Evolutionary conservation across 306 rosid genomes (phyloP), one percentile per base, ranked within the genome.

Genomic region (Cicer chorassanicum): DNA sequence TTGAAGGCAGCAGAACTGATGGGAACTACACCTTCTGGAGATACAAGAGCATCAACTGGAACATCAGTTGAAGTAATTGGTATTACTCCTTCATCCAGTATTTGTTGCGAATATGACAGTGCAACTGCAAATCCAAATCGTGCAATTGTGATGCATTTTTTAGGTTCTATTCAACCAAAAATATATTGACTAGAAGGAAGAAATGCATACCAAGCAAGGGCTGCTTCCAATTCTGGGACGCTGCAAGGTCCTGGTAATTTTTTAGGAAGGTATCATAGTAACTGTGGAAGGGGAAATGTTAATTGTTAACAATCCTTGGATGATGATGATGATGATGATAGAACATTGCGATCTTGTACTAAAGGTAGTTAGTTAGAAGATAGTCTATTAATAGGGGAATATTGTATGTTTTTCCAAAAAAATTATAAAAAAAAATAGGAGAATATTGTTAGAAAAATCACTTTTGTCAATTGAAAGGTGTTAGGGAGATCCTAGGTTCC

Each of bases 181-280:
- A 36, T 19, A 62, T 43, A 60, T 70, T 6, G 56, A 36, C 55
- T 38, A 65, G 29, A 45, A 73, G 64, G 24, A 36, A 60, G 48
- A 41, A 65, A 72, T 39, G 72, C 85, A 38, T 86, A 94, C 97
- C 99, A 39, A 88, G 87, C 50, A 94, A 85, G 40, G 99, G 97
- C 75, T 86, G 96, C 83, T 80, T 88, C 99, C 99, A 94, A 77
- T 86, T 84, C 73, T 76, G 83, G 21, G 79, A 81, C 81, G 81
- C 86, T 24, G 88, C 97, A 51, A 92, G 91, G 75, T 87, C 91
- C 84, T 80, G 92, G 83, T 92, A 94, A 73, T 83, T 94, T 75
- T 65, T 83, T 79, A 94, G 81, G 80, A 94, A 94, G 83, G 87
- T 89, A 84, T 94, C 99, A 42, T 94, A 94, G 79, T 92, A 94